Base-by-base conservation (phyloP, 176 grass and related monocot species). In the sorghum (Sorghum bicolor) region DNA sequence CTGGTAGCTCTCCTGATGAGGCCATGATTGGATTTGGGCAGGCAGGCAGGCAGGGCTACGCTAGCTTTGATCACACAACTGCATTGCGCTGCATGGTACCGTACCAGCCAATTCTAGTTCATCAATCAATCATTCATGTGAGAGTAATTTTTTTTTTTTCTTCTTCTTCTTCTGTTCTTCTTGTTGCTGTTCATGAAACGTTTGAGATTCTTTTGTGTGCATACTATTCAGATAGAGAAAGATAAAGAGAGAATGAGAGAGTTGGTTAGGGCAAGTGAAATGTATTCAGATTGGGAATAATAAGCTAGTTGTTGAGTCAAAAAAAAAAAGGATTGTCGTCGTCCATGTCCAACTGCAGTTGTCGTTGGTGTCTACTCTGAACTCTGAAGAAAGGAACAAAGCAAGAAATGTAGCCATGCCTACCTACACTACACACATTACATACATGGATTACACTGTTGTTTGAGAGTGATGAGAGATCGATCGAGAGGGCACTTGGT, bases 131-230 rank as follows among this genome's bases (percentile, higher is more conserved):
- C 38, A 43, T 45, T 86, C 38, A 43, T 45, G 39, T 29, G 69
- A 44, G 76, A 38, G 53, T 34, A 8, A 50, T 57, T 77, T 26
- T 83, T 78, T 47, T 13, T 1, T 24, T 24, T 8, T 22, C 19
- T 2, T 40, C 12, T 36, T 38, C 10, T 41, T 82, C 7, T 38
- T 77, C 61, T 48, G 15, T 48, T 48, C 45, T 48, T 47, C 65
- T 62, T 90, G 10, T 66, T 73, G 24, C 70, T 88, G 55, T 24
- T 43, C 76, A 85, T 81, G 66, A 65, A 88, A 84, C 79, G 86
- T 92, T 90, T 84, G 78, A 88, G 70, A 91, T 92, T 95, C 86
- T 93, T 95, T 90, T 34, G 88, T 95, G 93, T 95, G 93, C 86
- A 95, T 95, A 95, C 86, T 84, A 85, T 74, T 76, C 74, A 76